These are phyloP conservation scores for Carex sylvatica DNA, from an alignment of 202 grass and related monocot species.

Conservation along the genomic window DNA sequence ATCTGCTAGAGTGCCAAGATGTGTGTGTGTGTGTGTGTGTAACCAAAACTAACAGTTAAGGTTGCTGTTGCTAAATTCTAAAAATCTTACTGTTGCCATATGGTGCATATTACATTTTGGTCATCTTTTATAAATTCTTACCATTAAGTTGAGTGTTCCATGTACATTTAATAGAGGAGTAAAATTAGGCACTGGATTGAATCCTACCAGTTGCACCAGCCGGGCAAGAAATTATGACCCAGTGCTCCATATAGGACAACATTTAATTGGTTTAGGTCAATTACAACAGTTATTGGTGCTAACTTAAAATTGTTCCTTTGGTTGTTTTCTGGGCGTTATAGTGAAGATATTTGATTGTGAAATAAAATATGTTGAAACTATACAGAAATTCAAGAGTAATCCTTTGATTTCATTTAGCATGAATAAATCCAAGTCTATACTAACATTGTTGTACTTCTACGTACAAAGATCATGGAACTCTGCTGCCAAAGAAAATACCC, in stretches of 20 bases:
- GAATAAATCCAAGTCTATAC: not conserved
- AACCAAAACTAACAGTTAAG: not conserved
- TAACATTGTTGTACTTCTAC: constrained; percentile 18
- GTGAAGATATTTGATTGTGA: not conserved
- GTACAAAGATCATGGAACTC: constrained; percentile 78
- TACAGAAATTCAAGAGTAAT: not conserved
- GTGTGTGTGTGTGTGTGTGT: not conserved
- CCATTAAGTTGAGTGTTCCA: not conserved
- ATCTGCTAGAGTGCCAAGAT: not conserved
- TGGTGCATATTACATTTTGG: not conserved
- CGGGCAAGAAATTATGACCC: not conserved
- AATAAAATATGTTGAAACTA: not conserved
- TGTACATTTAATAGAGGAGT: not conserved
- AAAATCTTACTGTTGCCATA: not conserved
- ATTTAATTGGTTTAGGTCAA: not conserved
- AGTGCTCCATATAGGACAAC: not conserved
- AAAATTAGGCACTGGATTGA: not conserved
- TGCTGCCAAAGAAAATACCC: constrained; percentile 55
- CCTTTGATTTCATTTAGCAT: not conserved
- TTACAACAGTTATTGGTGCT: not conserved
- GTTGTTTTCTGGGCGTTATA: not conserved
- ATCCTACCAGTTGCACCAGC: not conserved
- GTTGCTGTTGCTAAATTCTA: not conserved
- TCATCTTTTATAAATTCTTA: not conserved
- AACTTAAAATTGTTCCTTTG: not conserved